Base-by-base conservation (phyloP, 345 rosid genomes). In the Eucalyptus tenuipes region DNA sequence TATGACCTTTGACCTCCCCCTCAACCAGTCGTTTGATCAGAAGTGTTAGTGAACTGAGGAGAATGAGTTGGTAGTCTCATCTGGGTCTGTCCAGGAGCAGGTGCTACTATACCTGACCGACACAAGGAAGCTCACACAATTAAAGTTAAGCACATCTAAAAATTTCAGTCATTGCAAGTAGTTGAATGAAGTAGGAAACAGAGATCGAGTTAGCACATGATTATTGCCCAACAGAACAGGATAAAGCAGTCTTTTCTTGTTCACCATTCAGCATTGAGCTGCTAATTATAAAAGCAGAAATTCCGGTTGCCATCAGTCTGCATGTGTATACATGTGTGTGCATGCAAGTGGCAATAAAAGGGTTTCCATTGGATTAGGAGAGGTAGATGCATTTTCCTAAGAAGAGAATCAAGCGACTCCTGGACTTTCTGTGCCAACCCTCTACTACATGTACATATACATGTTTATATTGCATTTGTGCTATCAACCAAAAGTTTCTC, bases 11-110 rank as follows among this genome's bases (percentile, higher is more conserved):
- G 91, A 90, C 93, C 92, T 89, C 92, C 89, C 87, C 91, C 95
- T 96, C 97, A 97, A 94, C 98, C 98, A 88, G 96, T 90, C 88
- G 97, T 94, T 92, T 95, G 99, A 94, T 96, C 99, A 93, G 99
- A 96, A 95, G 96, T 89, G 79, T 96, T 93, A 90, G 94, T 92
- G 88, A 93, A 95, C 92, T 95, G 98, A 89, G 99, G 92, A 91
- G 97, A 86, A 53, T 88, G 98, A 92, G 95, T 93, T 89, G 95
- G 93, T 66, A 97, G 96, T 71, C 94, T 93, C 90, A 96, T 92
- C 86, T 93, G 99, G 87, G 95, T 92, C 89, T 96, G 99, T 86
- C 91, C 94, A 87, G 95, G 95, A 89, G 93, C 93, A 87, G 93
- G 93, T 64, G 95, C 87, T 13, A 93, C 95, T 25, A 95, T 92